Conservation (phyloP, 768 basidiomycete genomes). For the Phlegmacium glaucopus region DNA sequence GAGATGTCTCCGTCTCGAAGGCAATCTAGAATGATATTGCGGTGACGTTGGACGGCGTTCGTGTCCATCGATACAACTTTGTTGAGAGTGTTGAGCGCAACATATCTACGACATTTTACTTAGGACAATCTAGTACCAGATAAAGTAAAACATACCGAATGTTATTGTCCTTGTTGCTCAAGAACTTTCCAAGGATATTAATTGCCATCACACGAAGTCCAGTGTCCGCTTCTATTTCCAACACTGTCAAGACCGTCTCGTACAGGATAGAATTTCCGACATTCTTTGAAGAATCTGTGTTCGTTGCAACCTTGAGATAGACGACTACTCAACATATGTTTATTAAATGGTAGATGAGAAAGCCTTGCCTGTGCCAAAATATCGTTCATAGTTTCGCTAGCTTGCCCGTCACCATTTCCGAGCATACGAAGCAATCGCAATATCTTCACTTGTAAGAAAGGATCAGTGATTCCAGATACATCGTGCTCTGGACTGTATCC, state of each 20-base stretch:
- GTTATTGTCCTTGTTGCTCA: slow-evolving; percentile 97
- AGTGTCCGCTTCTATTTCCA: slow-evolving; percentile 96
- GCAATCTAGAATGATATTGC: slow-evolving; percentile 98
- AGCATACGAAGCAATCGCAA: slow-evolving; percentile 86
- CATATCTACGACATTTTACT: slow-evolving; percentile 61
- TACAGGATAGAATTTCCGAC: slow-evolving; percentile 98
- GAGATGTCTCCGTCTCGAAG: slow-evolving; percentile 99
- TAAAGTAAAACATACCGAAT: slow-evolving; percentile 65
- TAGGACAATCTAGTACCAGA: background rate
- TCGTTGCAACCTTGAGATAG: slow-evolving; percentile 83
- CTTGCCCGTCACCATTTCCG: slow-evolving; percentile 78
- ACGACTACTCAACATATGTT: background rate
- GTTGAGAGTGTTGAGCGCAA: slow-evolving; percentile 96
- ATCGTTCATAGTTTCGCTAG: slow-evolving; percentile 97
- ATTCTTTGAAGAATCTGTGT: slow-evolving; percentile 96
- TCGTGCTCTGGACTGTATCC: slow-evolving; percentile 99
- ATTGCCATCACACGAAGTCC: slow-evolving; percentile 98
- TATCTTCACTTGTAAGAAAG: slow-evolving; percentile 92
- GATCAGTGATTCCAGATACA: slow-evolving; percentile 98
- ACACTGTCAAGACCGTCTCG: slow-evolving; percentile 92
- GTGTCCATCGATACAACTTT: slow-evolving; percentile 98
- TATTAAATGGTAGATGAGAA: background rate
- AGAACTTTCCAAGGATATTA: slow-evolving; percentile 97
- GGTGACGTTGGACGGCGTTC: slow-evolving; percentile 95
- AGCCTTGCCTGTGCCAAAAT: slow-evolving; percentile 85